phyloP scores from a whole-genome alignment of 1,284 basidiomycete species.

The Microstroma glucosiphilum region DNA sequence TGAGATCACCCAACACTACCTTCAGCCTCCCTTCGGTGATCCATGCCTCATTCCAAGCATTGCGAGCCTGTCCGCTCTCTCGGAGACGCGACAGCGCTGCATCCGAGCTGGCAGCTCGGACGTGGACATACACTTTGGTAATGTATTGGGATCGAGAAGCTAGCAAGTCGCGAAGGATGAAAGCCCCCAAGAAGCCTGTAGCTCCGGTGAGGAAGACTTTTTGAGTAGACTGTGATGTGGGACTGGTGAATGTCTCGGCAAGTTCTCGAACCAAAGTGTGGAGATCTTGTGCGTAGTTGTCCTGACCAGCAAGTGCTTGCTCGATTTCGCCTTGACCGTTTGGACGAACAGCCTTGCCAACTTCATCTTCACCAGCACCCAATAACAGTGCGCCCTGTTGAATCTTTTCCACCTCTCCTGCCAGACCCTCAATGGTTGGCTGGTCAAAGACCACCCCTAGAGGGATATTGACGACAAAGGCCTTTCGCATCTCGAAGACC shows the following conservation, averaged over 20 bases:
- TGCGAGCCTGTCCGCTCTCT: constrained; percentile 72
- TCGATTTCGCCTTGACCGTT: constrained; percentile 29
- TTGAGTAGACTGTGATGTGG: constrained; percentile 21
- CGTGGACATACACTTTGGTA: constrained; percentile 81
- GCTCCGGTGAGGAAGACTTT: constrained; percentile 93
- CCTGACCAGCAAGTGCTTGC: constrained; percentile 40
- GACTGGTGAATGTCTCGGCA: constrained; percentile 25
- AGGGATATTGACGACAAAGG: constrained; percentile 84
- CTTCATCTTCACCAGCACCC: constrained; percentile 45
- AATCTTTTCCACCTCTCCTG: constrained; percentile 69
- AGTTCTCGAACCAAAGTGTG: constrained; percentile 58
- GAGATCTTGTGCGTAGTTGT: constrained; percentile 75
- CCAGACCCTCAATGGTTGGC: constrained; percentile 78
- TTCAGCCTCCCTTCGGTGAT: constrained; percentile 65
- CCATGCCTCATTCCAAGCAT: constrained; percentile 92
- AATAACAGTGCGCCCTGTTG: constrained; percentile 76
- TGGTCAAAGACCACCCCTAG: constrained; percentile 87
- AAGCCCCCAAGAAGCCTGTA: constrained; percentile 93
- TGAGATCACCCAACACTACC: constrained; percentile 82
- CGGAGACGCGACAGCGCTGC: constrained; percentile 68
- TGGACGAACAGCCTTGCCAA: constrained; percentile 17
- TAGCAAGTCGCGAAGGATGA: constrained; percentile 78
- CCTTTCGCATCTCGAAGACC: constrained; percentile 92
- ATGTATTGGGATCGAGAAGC: constrained; percentile 59
- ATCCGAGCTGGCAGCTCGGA: constrained; percentile 66